These are phyloP conservation scores for Aspergillus fumigatiaffinis DNA, from an alignment of 2,329 filamentous ascomycete species.

Conservation along the genomic window DNA sequence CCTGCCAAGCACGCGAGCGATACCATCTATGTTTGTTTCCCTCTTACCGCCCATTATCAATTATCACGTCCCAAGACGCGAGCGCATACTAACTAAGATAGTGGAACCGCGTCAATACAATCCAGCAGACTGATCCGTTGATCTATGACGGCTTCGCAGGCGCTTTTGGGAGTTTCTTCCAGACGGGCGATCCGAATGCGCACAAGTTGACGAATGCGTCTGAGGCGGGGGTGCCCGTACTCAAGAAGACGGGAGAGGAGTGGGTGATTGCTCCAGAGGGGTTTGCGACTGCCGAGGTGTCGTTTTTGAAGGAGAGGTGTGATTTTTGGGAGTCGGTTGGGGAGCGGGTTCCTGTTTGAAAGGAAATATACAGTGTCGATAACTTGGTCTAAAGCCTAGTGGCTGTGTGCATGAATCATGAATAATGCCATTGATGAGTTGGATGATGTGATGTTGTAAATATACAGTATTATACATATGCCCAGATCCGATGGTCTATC, in stretches of 20 bases:
- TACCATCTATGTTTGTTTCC: constrained; percentile 48
- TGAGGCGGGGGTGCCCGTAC: constrained; percentile 43
- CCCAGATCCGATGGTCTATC: constrained; percentile 1
- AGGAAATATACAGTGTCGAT: not conserved
- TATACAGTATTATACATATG: constrained; percentile 7
- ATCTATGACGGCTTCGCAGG: constrained; percentile 57
- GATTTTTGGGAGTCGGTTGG: constrained; percentile 52
- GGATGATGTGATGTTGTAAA: not conserved
- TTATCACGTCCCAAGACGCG: too few species aligned
- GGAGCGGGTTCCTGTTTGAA: constrained; percentile 45
- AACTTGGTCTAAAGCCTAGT: not conserved
- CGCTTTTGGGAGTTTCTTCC: constrained; percentile 58
- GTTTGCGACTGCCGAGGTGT: constrained; percentile 40
- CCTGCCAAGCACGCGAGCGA: constrained; percentile 59
- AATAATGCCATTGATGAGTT: not conserved
- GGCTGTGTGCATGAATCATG: not conserved
- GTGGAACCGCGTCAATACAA: constrained; percentile 55
- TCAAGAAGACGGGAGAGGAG: constrained; percentile 41
- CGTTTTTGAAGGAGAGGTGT: constrained; percentile 46
- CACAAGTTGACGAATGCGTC: constrained; percentile 50
- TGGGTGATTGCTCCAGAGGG: constrained; percentile 50
- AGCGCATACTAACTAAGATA: constrained; percentile 16
- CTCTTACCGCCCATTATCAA: not conserved
- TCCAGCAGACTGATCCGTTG: constrained; percentile 50
- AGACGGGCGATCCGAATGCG: constrained; percentile 56